Percentiles rank a stretch among this genome's conserved stretches.
Evolutionary conservation across 2,329 filamentous ascomycete genomes (phyloP).

Genomic region (Raffaelea arxii): DNA sequence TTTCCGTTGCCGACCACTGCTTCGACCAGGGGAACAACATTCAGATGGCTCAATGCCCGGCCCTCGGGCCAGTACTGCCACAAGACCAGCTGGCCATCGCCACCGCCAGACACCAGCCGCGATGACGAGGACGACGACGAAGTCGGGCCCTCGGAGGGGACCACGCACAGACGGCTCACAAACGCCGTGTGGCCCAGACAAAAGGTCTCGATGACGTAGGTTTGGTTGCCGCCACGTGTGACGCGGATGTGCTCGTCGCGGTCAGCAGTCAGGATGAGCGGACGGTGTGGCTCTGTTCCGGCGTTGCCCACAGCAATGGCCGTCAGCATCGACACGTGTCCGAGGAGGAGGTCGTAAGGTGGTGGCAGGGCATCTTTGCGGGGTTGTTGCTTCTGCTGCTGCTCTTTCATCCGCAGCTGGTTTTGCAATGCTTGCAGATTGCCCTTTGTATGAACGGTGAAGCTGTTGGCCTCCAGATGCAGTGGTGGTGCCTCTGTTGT

Average conservation of each 20-base stretch:
- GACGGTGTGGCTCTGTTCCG: conserved; percentile 20
- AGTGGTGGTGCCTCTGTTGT: conserved; percentile 24
- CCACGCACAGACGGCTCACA: conserved; percentile 64
- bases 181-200: conserved; percentile 86
- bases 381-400: conserved; percentile 14
- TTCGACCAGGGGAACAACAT: conserved; percentile 43
- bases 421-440: conserved; percentile 51
- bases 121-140: too few species aligned
- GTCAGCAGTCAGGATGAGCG: conserved; percentile 46
- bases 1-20: conserved; percentile 17
- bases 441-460: conserved; percentile 55
- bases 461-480: conserved; percentile 34
- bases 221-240: conserved; percentile 65
- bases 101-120: conserved; percentile 76
- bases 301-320: conserved; percentile 50
- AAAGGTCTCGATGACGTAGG: conserved; percentile 80
- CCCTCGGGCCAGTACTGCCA: conserved; percentile 67
- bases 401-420: conserved; percentile 37
- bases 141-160: conserved; percentile 44
- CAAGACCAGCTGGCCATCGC: conserved; percentile 66
- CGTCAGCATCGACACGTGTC: conserved; percentile 92
- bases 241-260: conserved; percentile 73
- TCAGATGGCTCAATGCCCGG: conserved; percentile 41
- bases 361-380: conserved; percentile 14
- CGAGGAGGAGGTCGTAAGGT: conserved; percentile 52